Evolutionary conservation across 2,329 filamentous ascomycete species (phyloP).

Genomic region (Verticillium zaregamsianum): DNA sequence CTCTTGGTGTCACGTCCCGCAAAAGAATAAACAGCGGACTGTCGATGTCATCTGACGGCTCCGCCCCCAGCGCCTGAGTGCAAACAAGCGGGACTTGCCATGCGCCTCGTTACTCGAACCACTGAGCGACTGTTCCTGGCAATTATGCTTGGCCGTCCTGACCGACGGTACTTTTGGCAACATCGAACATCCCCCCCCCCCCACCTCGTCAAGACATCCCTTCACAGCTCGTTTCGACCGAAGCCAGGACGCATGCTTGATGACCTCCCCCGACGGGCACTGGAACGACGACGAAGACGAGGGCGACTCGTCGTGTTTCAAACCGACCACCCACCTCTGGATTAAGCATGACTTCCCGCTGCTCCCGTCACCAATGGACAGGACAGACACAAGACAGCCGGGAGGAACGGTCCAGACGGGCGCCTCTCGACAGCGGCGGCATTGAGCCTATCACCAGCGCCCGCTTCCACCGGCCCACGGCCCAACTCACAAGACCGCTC

Average conservation of each 20-base stretch:
- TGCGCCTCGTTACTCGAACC: not conserved
- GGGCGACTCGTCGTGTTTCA: no score
- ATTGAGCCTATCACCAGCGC: not conserved
- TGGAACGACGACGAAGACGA: no score
- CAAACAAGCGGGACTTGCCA: not conserved
- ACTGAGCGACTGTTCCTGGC: not conserved
- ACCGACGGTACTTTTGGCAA: not conserved
- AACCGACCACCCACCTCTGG: no score
- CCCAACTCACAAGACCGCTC: not conserved
- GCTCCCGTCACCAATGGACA: not conserved
- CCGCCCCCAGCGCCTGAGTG: not conserved
- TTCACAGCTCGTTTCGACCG: not conserved
- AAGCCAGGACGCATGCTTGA: not conserved
- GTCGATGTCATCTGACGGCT: not conserved
- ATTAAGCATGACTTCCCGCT: not conserved
- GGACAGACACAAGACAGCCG: not conserved
- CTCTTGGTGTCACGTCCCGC: not conserved
- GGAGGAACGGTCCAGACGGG: not conserved
- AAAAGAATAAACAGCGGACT: not conserved
- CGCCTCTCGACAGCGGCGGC: not conserved
- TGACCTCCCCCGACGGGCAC: no score
- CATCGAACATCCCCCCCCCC: not conserved
- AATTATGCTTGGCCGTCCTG: not conserved
- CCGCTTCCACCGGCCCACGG: not conserved
- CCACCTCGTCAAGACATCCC: not conserved